Percentiles rank a stretch among this genome's conserved stretches.
phyloP scores from a whole-genome alignment of 2,329 filamentous ascomycete genomes.

The Alternaria dauci region DNA sequence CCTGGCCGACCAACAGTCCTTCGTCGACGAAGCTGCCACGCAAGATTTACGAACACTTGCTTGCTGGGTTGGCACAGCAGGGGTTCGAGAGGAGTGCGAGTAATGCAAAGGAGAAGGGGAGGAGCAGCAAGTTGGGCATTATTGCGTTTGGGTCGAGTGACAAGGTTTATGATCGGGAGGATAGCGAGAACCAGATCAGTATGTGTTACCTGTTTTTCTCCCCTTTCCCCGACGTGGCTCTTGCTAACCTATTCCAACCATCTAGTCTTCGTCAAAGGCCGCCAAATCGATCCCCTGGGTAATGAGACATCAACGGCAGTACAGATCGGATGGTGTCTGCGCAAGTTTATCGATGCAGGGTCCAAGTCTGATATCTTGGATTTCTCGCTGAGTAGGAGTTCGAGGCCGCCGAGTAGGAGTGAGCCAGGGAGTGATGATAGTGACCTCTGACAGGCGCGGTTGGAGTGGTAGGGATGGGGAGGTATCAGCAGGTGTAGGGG shows the following conservation, averaged over 20 bases:
- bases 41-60: slow-evolving; percentile 56
- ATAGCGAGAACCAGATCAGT: slow-evolving; percentile 56
- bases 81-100: slow-evolving; percentile 45
- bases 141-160: slow-evolving; percentile 57
- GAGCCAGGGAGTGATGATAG: slow-evolving; percentile 43
- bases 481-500: not conserved
- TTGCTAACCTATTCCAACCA: not conserved
- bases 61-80: slow-evolving; percentile 52
- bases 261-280: slow-evolving; percentile 55
- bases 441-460: slow-evolving; percentile 29
- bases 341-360: slow-evolving; percentile 56
- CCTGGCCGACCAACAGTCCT: slow-evolving; percentile 57
- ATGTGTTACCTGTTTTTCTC: not conserved
- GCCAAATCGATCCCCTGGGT: slow-evolving; percentile 54
- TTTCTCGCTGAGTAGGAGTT: slow-evolving; percentile 51
- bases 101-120: slow-evolving; percentile 37
- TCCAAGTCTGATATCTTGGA: slow-evolving; percentile 57
- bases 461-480: not conserved
- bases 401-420: slow-evolving; percentile 50
- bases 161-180: slow-evolving; percentile 58
- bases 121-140: slow-evolving; percentile 53
- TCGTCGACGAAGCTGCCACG: slow-evolving; percentile 52
- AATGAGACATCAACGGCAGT: slow-evolving; percentile 52
- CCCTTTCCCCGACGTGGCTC: not conserved
- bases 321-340: slow-evolving; percentile 56